Evolutionary conservation across 2,329 filamentous ascomycete genomes (phyloP).

Genomic region (Falciphora oryzae): DNA sequence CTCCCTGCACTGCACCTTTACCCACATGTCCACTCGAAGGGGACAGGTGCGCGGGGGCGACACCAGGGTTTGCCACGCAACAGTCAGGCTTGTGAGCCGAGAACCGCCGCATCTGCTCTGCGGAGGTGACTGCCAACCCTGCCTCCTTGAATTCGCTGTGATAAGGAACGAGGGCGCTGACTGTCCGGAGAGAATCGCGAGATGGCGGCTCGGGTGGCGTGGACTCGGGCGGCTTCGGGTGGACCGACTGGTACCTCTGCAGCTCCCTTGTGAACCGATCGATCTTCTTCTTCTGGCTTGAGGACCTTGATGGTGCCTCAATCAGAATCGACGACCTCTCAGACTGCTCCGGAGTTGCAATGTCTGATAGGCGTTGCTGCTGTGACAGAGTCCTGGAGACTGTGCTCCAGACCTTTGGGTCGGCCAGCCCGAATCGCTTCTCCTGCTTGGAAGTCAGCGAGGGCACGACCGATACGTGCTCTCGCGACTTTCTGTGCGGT

Average conservation of each 20-base stretch:
- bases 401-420: slow-evolving; percentile 36
- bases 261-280: slow-evolving; percentile 35
- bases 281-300: slow-evolving; percentile 37
- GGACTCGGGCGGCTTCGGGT: slow-evolving; percentile 31
- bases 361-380: slow-evolving; percentile 35
- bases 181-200: slow-evolving; percentile 41
- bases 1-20: too few species aligned
- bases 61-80: background rate
- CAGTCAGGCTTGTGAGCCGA: background rate
- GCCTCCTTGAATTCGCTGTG: slow-evolving; percentile 46
- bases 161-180: slow-evolving; percentile 48
- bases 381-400: slow-evolving; percentile 40
- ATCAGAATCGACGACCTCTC: slow-evolving; percentile 11
- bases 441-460: slow-evolving; percentile 16
- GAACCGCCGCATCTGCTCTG: slow-evolving; percentile 31
- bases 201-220: slow-evolving; percentile 36
- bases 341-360: slow-evolving; percentile 20
- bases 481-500: background rate
- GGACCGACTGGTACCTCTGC: slow-evolving; percentile 32
- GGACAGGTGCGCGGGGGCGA: background rate
- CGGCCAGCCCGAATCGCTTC: slow-evolving; percentile 27
- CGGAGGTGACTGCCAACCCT: slow-evolving; percentile 51
- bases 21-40: background rate
- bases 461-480: background rate
- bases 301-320: slow-evolving; percentile 31